Evolutionary conservation across 306 rosid species (phyloP), one percentile per base, ranked within the genome.

Genomic region (Castanea sativa): DNA sequence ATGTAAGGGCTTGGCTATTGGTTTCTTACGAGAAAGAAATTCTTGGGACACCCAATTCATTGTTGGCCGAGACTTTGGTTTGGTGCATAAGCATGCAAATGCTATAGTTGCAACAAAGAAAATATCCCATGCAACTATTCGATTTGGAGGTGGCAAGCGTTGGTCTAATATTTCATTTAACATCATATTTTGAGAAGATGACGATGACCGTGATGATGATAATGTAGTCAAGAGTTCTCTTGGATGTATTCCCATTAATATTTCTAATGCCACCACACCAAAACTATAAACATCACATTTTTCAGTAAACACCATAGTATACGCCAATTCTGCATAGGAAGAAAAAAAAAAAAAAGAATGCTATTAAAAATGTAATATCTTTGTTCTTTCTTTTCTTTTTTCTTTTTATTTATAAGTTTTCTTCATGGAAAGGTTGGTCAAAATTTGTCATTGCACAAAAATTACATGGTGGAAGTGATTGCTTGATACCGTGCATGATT

Each of bases 221-320:
- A 35, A 35, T 35, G 41, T 35, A 6, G 41, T 35, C 41, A 35
- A 35, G 41, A 35, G 41, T 6, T 35, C 41, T 35, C 41, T 9
- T 35, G 49, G 84, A 69, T 75, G 79, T 8, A 4, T 70, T 20
- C 84, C 84, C 80, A 75, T 81, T 33, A 81, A 43, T 58, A 56
- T 75, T 75, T 81, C 84, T 10, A 80, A 43, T 12, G 68, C 76
- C 53, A 74, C 79, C 9, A 78, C 81, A 56, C 81, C 76, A 56
- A 78, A 78, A 12, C 81, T 78, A 2, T 78, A 78, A 5, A 78
- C 79, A 74, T 80, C 83, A 25, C 82, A 59, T 59, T 79, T 79
- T 45, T 30, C 20, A 45, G 83, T 79, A 1, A 79, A 64, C 0
- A 20, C 18, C 32, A 73, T 1, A 3, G 83, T 73, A 23, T 63